Percentiles rank a stretch among this genome's conserved stretches.
Evolutionary conservation across 1,284 basidiomycete genomes (phyloP).

Genomic region (Irpex lacteus): DNA sequence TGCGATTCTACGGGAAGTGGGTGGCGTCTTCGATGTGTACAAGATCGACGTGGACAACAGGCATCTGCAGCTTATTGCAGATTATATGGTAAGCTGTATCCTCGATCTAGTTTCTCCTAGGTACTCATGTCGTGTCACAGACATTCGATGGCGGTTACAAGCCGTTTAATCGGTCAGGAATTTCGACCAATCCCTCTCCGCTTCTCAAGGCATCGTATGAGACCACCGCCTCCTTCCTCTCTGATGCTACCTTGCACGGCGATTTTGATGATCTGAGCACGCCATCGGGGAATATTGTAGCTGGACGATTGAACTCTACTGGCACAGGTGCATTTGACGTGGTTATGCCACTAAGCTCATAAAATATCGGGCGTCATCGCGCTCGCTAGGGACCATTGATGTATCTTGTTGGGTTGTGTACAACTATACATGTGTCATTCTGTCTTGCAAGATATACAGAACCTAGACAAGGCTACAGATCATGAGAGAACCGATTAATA

Average conservation of each 20-base stretch:
- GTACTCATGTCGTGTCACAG: conserved; percentile 37
- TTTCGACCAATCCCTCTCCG: conserved; percentile 88
- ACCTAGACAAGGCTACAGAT: neutral
- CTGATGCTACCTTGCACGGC: conserved; percentile 91
- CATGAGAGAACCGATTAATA: neutral
- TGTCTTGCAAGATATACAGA: neutral
- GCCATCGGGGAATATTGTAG: conserved; percentile 89
- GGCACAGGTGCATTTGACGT: conserved; percentile 92
- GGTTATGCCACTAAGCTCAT: conserved; percentile 47
- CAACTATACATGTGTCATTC: neutral
- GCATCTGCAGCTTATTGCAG: conserved; percentile 96
- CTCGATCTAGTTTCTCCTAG: conserved; percentile 3
- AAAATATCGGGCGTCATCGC: neutral
- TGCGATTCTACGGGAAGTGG: conserved; percentile 89
- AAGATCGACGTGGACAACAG: conserved; percentile 95
- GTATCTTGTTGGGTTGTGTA: neutral
- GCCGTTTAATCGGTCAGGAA: conserved; percentile 96
- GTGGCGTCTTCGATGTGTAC: conserved; percentile 94
- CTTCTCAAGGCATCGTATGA: conserved; percentile 97
- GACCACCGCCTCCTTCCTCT: conserved; percentile 94
- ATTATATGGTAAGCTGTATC: conserved; percentile 85
- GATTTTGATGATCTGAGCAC: conserved; percentile 92
- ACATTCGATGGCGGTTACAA: conserved; percentile 97
- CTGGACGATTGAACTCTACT: conserved; percentile 80
- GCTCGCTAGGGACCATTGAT: neutral